These are phyloP conservation scores for Bombardia bombarda DNA, from an alignment of 495 filamentous ascomycete genomes.

Conservation along the genomic window DNA sequence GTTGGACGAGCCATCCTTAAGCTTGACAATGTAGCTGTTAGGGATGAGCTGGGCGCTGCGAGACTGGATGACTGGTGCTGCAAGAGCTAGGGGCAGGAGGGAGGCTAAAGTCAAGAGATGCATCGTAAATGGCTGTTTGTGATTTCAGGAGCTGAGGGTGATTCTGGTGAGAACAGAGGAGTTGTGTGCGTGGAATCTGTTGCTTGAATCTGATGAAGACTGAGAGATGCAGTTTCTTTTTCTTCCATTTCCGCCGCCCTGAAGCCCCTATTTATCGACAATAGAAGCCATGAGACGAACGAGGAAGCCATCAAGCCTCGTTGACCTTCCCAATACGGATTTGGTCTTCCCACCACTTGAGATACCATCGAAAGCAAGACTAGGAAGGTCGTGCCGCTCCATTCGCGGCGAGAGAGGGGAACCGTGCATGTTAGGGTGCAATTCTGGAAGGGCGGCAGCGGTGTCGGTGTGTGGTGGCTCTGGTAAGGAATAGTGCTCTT, in stretches of 20 bases:
- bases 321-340: constrained; percentile 9
- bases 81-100: constrained; percentile 15
- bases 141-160: background rate
- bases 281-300: background rate
- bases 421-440: background rate
- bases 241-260: background rate
- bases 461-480: background rate
- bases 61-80: constrained; percentile 30
- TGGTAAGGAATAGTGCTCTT: too few relatives aligned
- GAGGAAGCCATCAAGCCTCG: background rate
- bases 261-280: background rate
- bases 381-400: constrained; percentile 4
- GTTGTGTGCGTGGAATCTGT: background rate
- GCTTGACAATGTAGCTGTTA: constrained; percentile 47
- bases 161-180: background rate
- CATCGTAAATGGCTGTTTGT: constrained; percentile 3
- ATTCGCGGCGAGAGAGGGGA: background rate
- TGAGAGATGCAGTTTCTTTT: background rate
- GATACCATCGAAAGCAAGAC: constrained; percentile 1
- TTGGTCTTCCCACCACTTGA: background rate
- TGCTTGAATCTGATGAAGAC: background rate
- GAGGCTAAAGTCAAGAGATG: constrained; percentile 11
- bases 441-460: background rate
- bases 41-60: constrained; percentile 30
- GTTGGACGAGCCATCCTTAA: constrained; percentile 36